phyloP scores from a whole-genome alignment of 2,329 filamentous ascomycete genomes.

The Tolypocladium inflatum region DNA sequence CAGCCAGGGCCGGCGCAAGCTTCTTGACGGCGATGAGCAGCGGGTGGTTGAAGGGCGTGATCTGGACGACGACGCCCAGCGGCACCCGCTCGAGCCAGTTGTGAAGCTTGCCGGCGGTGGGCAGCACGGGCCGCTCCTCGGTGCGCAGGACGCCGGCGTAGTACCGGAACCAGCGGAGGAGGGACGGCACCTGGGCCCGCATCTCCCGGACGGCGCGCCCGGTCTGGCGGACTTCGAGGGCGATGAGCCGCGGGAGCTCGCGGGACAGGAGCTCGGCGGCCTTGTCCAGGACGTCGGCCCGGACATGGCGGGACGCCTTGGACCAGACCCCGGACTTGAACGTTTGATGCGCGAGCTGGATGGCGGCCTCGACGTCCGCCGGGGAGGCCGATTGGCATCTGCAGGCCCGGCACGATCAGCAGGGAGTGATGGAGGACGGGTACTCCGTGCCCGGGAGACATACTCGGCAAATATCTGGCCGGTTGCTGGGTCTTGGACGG shows the following conservation, averaged over 20 bases:
- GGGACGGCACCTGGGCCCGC: slow-evolving; percentile 55
- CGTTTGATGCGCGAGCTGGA: slow-evolving; percentile 47
- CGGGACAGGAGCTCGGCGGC: slow-evolving; percentile 44
- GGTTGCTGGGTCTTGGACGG: slow-evolving; percentile 43
- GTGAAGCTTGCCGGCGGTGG: slow-evolving; percentile 51
- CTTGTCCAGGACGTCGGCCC: slow-evolving; percentile 53
- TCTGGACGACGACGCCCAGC: slow-evolving; percentile 46
- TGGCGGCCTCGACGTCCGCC: slow-evolving; percentile 16
- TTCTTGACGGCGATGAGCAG: slow-evolving; percentile 51
- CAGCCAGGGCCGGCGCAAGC: slow-evolving; percentile 48
- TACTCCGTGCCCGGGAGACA: slow-evolving; percentile 7
- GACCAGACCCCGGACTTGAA: slow-evolving; percentile 62
- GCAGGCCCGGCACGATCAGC: not conserved
- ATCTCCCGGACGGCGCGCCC: slow-evolving; percentile 62
- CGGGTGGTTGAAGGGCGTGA: slow-evolving; percentile 51
- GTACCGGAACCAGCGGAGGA: slow-evolving; percentile 63
- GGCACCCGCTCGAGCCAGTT: slow-evolving; percentile 46
- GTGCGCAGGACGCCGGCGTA: slow-evolving; percentile 59
- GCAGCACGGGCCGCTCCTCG: slow-evolving; percentile 56
- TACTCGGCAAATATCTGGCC: slow-evolving; percentile 42
- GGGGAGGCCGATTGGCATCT: slow-evolving; percentile 20
- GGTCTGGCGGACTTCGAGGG: slow-evolving; percentile 57
- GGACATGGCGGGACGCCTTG: slow-evolving; percentile 41
- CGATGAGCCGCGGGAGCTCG: slow-evolving; percentile 46
- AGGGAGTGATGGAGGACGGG: not conserved